These are phyloP conservation scores for Begonia masoniana DNA, from an alignment of 306 rosid genomes.

Conservation along the genomic window DNA sequence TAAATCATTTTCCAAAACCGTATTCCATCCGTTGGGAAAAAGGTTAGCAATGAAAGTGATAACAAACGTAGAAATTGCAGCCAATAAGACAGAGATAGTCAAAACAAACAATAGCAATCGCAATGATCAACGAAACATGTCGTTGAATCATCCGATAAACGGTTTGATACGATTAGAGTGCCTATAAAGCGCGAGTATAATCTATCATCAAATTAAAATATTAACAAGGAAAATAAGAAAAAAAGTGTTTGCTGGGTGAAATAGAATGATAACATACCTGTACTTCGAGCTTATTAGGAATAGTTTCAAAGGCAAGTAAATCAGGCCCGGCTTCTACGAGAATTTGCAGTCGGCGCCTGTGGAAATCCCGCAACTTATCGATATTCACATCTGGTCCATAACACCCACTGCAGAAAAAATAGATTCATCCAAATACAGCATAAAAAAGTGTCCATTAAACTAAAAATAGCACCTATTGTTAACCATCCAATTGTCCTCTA, in stretches of 20 bases:
- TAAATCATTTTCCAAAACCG: constrained; percentile 8
- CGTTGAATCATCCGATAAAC: no score
- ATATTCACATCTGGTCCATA: constrained; percentile 51
- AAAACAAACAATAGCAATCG: no score
- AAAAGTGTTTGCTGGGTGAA: background rate
- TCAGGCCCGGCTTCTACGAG: constrained; percentile 70
- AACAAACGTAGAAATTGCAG: no score
- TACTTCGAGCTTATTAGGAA: constrained; percentile 82
- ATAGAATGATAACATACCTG: constrained; percentile 28
- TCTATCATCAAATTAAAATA: no score
- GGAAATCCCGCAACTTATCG: constrained; percentile 78
- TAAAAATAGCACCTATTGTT: background rate
- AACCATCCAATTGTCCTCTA: background rate
- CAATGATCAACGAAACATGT: no score
- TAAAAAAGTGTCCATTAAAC: background rate
- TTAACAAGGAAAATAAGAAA: no score
- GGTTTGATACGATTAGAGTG: no score
- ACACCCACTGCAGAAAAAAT: constrained; percentile 32
- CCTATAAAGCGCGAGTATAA: no score
- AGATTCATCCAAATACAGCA: background rate
- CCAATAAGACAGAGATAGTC: no score
- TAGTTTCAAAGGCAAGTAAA: constrained; percentile 79
- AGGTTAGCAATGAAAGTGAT: no score
- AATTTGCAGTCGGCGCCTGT: constrained; percentile 73
- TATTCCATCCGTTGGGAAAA: no score